Conservation (phyloP, 768 basidiomycete species). For the Suillus fuscotomentosus region DNA sequence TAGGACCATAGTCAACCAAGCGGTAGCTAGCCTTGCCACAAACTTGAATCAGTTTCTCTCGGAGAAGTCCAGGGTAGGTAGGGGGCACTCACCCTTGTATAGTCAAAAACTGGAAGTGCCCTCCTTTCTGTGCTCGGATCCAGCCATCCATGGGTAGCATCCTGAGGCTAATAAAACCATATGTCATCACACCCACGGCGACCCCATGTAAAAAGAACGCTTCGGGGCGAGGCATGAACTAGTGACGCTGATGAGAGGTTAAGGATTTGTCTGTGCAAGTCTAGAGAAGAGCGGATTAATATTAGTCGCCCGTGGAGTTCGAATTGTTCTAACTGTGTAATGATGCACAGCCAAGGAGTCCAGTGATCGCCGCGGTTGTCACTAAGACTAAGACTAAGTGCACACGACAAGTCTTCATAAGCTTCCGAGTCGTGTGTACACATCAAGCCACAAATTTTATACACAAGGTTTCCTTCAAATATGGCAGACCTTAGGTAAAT, state of each 20-base stretch:
- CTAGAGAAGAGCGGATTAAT: background rate
- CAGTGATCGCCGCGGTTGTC: no score
- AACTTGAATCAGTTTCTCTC: background rate
- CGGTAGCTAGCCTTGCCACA: slow-evolving; percentile 32
- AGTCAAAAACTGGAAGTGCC: slow-evolving; percentile 72
- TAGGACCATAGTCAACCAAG: slow-evolving; percentile 41
- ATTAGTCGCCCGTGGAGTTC: background rate
- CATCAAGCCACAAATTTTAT: background rate
- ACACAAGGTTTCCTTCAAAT: background rate
- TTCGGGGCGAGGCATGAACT: background rate
- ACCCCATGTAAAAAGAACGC: slow-evolving; percentile 31
- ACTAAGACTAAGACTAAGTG: background rate
- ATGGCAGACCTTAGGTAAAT: background rate
- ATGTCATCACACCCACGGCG: slow-evolving; percentile 34
- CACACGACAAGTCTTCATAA: background rate
- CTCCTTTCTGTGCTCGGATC: slow-evolving; percentile 53
- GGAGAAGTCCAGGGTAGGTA: background rate
- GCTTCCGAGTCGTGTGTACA: no score
- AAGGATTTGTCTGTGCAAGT: background rate
- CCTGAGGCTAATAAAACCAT: slow-evolving; percentile 29
- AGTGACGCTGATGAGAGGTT: background rate
- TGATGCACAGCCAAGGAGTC: background rate
- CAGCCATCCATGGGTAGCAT: slow-evolving; percentile 21
- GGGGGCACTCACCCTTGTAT: slow-evolving; percentile 63
- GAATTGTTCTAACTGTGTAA: background rate